A percentile compares a stretch with the other conserved stretches of the same genome.
These are phyloP conservation scores for Pisolithus thermaeus DNA, from an alignment of 1,284 basidiomycete genomes.

Conservation along the genomic window DNA sequence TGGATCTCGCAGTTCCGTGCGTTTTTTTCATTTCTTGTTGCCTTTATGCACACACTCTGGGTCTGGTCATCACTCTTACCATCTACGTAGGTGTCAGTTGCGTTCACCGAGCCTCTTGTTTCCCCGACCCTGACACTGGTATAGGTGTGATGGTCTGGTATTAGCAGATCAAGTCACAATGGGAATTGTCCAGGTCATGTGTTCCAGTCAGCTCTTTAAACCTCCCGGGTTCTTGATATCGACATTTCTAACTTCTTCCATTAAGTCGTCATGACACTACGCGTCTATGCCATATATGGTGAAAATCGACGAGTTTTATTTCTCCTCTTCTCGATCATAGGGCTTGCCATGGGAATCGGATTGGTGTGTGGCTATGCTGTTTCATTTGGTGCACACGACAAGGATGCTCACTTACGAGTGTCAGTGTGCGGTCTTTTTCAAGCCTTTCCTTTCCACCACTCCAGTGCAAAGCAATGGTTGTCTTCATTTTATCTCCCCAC, in stretches of 20 bases:
- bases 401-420: too few species aligned
- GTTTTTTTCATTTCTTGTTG: background rate
- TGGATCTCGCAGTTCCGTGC: conserved; percentile 1
- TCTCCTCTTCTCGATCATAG: conserved; percentile 6
- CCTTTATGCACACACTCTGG: background rate
- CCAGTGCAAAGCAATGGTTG: too few species aligned
- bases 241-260: background rate
- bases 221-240: conserved; percentile 7
- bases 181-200: conserved; percentile 6
- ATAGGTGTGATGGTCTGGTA: background rate
- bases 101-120: too few species aligned
- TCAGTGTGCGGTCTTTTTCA: too few species aligned
- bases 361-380: conserved; percentile 16
- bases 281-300: conserved; percentile 28
- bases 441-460: too few species aligned
- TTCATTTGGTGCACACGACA: too few species aligned
- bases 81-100: background rate
- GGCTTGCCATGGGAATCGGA: conserved; percentile 5
- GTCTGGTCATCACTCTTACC: background rate
- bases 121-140: background rate
- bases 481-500: too few species aligned
- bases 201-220: conserved; percentile 13
- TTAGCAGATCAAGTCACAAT: background rate
- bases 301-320: conserved; percentile 15
- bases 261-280: conserved; percentile 25